phyloP scores from a whole-genome alignment of 306 rosid species.

The Prunus davidiana region DNA sequence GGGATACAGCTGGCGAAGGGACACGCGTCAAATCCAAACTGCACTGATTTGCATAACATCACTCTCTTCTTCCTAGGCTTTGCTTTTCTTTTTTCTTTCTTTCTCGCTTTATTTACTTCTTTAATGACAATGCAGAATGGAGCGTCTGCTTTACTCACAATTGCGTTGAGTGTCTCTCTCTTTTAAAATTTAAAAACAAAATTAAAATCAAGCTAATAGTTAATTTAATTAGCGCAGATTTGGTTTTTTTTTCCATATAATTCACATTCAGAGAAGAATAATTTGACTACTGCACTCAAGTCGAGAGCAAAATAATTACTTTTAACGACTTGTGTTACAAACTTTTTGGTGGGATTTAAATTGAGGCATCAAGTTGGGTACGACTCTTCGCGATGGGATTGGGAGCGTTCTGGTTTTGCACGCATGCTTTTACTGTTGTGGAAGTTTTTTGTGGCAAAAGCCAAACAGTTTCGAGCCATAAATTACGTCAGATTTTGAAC shows the following conservation, averaged over 20 bases:
- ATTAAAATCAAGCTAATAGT: not conserved
- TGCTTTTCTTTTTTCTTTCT: constrained; percentile 1
- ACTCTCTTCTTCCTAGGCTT: not conserved
- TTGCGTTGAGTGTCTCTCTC: not conserved
- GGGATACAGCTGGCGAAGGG: constrained; percentile 82
- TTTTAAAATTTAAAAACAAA: not conserved
- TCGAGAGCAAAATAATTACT: too few relatives aligned
- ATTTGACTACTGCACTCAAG: too few relatives aligned
- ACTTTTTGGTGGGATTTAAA: not conserved
- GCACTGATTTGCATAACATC: constrained; percentile 9
- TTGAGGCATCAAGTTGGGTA: not conserved
- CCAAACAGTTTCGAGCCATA: too few relatives aligned
- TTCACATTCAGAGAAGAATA: too few relatives aligned
- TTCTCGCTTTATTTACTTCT: not conserved
- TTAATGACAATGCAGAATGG: not conserved
- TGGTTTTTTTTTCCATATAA: not conserved
- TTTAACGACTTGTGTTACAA: too few relatives aligned
- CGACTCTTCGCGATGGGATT: not conserved
- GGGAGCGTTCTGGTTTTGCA: not conserved
- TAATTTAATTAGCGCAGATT: not conserved
- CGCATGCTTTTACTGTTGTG: constrained; percentile 13
- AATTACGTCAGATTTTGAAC: not conserved
- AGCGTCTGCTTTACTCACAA: constrained; percentile 35
- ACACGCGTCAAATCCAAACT: constrained; percentile 70
- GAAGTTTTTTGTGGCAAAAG: constrained; percentile 8